Evolutionary conservation across 805 yeast genomes (phyloP), one percentile per base, ranked within the genome.

Genomic region (Kodamaea sagamina): DNA sequence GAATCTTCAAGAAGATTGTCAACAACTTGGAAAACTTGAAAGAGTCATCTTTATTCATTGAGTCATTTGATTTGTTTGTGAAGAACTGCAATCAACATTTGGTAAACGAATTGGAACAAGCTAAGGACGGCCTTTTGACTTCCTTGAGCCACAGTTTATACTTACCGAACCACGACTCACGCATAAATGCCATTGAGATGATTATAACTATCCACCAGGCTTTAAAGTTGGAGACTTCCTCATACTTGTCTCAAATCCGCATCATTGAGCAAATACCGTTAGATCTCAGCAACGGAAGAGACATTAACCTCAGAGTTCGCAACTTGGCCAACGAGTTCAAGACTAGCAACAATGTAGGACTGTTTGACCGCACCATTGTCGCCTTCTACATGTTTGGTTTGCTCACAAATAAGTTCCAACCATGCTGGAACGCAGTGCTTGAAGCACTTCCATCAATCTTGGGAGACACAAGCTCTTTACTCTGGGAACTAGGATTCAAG

Each of bases 341-440:
- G 32, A 55, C 59, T 11, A 28, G 71, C 69, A 17, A 26, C 8
- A 39, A 41, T 10, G 47, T 50, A 5, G 36, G 56, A 4, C 39
- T 40, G 1, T 31, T 55, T 4, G 62, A 58, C 12, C 47, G 54
- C 12, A 39, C 39, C 4, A 36, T 57, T 7, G 45, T 64, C 28
- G 75, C 85, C 51, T 51, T 57, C 21, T 70, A 52, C 40, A 40
- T 62, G 16, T 57, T 70, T 42, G 98, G 98, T 25, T 72, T 86
- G 47, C 63, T 90, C 32, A 72, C 88, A 3, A 81, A 82, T 25
- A 77, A 79, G 45, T 89, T 92, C 52, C 85, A 88, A 43, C 98
- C 98, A 0, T 74, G 85, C 10, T 89, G 96, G 96, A 75, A 78
- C 13, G 89, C 85, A 4, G 85, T 86, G 1, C 65, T 73, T 42